A percentile compares a stretch with the other conserved stretches of the same genome.
These are phyloP conservation scores for Neoboletus magnificus DNA, from an alignment of 768 basidiomycete species.

Conservation along the genomic window DNA sequence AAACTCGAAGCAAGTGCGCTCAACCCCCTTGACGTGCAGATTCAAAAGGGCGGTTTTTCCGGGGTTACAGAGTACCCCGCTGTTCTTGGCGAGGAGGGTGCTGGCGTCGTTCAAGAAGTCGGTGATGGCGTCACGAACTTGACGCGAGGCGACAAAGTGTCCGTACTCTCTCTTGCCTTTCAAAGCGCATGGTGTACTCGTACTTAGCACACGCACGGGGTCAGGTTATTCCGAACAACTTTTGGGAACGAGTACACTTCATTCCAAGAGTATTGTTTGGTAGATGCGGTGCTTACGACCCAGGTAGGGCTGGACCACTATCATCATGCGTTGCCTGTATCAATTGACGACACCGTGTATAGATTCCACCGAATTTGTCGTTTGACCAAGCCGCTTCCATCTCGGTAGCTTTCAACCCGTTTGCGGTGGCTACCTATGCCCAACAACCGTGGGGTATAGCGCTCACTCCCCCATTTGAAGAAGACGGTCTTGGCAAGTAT, in stretches of 20 bases:
- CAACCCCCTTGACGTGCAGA: conserved; percentile 40
- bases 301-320: neutral
- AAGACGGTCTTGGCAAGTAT: conserved; percentile 29
- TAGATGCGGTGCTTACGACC: neutral
- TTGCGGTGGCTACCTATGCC: conserved; percentile 33
- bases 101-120: conserved; percentile 36
- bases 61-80: conserved; percentile 32
- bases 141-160: conserved; percentile 33
- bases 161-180: neutral
- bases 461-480: conserved; percentile 28
- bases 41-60: conserved; percentile 1
- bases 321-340: neutral
- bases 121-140: conserved; percentile 34
- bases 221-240: neutral
- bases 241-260: neutral
- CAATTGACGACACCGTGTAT: neutral
- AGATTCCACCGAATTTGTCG: conserved; percentile 34
- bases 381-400: conserved; percentile 38
- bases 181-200: neutral
- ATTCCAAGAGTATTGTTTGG: neutral
- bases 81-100: conserved; percentile 35
- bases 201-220: neutral
- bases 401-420: conserved; percentile 31
- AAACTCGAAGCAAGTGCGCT: conserved; percentile 39
- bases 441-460: conserved; percentile 25